phyloP scores from a whole-genome alignment of 2,329 filamentous ascomycete genomes.

The Penicillium sclerotigenum region DNA sequence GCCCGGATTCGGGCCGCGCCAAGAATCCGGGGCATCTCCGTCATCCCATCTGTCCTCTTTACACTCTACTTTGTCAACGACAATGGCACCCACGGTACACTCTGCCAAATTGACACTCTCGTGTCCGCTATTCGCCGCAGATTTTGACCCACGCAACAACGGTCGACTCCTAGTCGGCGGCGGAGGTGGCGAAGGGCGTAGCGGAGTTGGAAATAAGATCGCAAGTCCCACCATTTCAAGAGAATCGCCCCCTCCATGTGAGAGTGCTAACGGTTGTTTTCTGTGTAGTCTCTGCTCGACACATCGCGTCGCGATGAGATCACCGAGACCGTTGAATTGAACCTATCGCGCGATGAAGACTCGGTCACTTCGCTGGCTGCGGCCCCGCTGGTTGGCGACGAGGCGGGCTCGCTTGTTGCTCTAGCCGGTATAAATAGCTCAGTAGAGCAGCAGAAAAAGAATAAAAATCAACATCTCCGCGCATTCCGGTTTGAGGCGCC shows the following conservation, averaged over 20 bases:
- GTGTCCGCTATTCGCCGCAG: slow-evolving; percentile 83
- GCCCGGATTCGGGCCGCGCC: slow-evolving; percentile 21
- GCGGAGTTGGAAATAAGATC: slow-evolving; percentile 83
- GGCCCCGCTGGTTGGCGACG: slow-evolving; percentile 55
- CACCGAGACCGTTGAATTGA: slow-evolving; percentile 66
- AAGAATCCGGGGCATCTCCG: slow-evolving; percentile 30
- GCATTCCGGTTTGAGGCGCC: slow-evolving; percentile 64
- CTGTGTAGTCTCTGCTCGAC: slow-evolving; percentile 64
- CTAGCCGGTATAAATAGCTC: slow-evolving; percentile 85
- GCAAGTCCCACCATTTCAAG: slow-evolving; percentile 47
- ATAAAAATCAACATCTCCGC: slow-evolving; percentile 80
- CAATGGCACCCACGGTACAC: slow-evolving; percentile 40
- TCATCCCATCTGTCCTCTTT: slow-evolving; percentile 25
- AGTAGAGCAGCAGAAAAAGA: slow-evolving; percentile 65
- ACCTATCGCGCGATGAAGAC: slow-evolving; percentile 80
- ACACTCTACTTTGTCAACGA: slow-evolving; percentile 7
- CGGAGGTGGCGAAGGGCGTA: slow-evolving; percentile 77
- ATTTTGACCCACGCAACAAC: slow-evolving; percentile 79
- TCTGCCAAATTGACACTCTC: slow-evolving; percentile 64
- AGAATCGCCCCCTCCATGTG: neutral
- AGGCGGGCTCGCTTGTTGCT: slow-evolving; percentile 45
- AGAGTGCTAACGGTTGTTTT: neutral
- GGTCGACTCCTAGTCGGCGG: slow-evolving; percentile 77
- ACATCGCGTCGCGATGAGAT: slow-evolving; percentile 63
- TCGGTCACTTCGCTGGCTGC: slow-evolving; percentile 79